Evolutionary conservation across 2,329 filamentous ascomycete species (phyloP).

Genomic region (Cladosporium sphaerospermum): DNA sequence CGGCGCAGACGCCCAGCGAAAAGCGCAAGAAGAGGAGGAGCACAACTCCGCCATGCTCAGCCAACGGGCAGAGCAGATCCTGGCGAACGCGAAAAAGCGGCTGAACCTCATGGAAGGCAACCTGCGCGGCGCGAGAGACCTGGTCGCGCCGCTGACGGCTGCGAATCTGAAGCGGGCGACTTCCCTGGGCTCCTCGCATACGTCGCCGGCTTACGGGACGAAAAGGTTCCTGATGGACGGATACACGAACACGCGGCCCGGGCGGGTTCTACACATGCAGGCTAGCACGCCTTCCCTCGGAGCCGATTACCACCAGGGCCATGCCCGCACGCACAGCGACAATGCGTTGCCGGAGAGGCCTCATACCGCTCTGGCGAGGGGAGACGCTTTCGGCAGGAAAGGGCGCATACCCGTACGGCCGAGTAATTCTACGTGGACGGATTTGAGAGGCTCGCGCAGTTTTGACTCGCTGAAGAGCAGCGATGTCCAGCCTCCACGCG

Average conservation of each 20-base stretch:
- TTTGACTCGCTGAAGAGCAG: constrained; percentile 1
- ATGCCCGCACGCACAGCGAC: constrained; percentile 58
- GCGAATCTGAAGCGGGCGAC: constrained; percentile 34
- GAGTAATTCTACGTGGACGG: constrained; percentile 9
- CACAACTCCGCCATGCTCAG: constrained; percentile 71
- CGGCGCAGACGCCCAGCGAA: constrained; percentile 21
- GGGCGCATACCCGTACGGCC: constrained; percentile 18
- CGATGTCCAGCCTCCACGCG: constrained; percentile 14
- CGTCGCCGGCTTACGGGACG: constrained; percentile 4
- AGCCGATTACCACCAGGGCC: constrained; percentile 37
- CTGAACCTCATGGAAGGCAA: constrained; percentile 93
- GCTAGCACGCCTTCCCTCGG: constrained; percentile 26
- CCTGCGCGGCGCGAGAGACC: constrained; percentile 63
- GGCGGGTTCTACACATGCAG: constrained; percentile 23
- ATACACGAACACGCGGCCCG: constrained; percentile 15
- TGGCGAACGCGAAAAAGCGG: constrained; percentile 85
- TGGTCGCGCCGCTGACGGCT: constrained; percentile 31
- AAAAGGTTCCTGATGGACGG: constrained; percentile 17
- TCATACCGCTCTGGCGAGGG: constrained; percentile 19
- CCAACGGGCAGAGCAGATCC: constrained; percentile 78
- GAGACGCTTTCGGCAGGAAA: constrained; percentile 10
- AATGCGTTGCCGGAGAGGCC: constrained; percentile 42
- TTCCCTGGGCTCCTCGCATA: constrained; percentile 20
- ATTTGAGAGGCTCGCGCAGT: constrained; percentile 5
- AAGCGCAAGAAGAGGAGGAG: constrained; percentile 39